Conservation (phyloP, 371 early-diverging fungal species). For the Astathelohania contejeani region DNA sequence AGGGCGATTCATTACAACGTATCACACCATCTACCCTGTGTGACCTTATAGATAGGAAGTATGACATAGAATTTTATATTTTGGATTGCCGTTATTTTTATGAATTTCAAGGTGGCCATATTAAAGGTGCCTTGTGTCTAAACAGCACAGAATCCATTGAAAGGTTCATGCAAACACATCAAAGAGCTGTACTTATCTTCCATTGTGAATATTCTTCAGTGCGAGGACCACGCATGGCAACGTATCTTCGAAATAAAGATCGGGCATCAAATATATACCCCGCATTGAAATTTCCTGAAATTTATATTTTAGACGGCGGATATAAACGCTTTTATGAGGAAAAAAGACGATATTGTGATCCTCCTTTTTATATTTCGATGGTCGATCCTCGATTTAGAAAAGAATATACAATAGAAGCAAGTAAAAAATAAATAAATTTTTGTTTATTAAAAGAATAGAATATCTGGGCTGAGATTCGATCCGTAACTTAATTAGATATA, state of each 20-base stretch:
- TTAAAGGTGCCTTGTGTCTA: conserved; percentile 59
- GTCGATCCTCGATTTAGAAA: too few species aligned
- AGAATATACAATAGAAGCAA: too few species aligned
- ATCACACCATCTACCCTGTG: conserved; percentile 25
- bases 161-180: conserved; percentile 33
- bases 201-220: conserved; percentile 73
- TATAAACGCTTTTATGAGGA: conserved; percentile 59
- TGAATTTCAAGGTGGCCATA: conserved; percentile 72
- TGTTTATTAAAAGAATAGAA: too few species aligned
- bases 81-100: conserved; percentile 70
- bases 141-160: conserved; percentile 52
- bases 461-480: too few species aligned
- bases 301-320: conserved; percentile 73
- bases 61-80: conserved; percentile 52
- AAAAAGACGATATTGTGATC: conserved; percentile 46
- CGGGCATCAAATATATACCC: conserved; percentile 63
- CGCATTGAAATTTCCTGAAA: conserved; percentile 60
- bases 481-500: too few species aligned
- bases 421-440: too few species aligned
- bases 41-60: conserved; percentile 16
- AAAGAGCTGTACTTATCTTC: conserved; percentile 57
- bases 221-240: conserved; percentile 66
- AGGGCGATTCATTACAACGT: conserved; percentile 38
- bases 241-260: conserved; percentile 60
- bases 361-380: conserved; percentile 45